These are phyloP conservation scores for Myrmaecium sp. DNA, from an alignment of 2,329 filamentous ascomycete species.

Conservation along the genomic window DNA sequence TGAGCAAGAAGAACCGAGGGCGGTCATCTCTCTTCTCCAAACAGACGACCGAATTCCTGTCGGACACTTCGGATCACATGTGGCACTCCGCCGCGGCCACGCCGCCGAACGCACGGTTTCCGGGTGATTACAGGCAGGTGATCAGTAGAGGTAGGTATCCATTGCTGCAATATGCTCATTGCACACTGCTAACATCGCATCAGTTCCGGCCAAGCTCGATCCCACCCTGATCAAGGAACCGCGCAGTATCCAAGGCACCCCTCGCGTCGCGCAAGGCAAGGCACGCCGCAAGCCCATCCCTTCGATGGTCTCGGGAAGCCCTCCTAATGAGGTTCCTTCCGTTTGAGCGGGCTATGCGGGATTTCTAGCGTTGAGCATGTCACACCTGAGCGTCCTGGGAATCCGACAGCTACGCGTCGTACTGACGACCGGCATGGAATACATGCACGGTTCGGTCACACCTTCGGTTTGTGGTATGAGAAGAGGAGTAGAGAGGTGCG, in stretches of 20 bases:
- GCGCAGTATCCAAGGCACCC: slow-evolving; percentile 75
- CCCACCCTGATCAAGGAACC: slow-evolving; percentile 81
- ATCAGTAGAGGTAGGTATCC: slow-evolving; percentile 33
- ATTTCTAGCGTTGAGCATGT: too few species aligned
- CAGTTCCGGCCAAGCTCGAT: slow-evolving; percentile 67
- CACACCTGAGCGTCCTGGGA: too few species aligned
- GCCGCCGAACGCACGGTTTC: slow-evolving; percentile 35
- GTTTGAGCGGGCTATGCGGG: too few species aligned
- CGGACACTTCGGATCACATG: slow-evolving; percentile 59
- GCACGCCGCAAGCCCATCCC: slow-evolving; percentile 33
- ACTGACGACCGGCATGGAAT: too few species aligned
- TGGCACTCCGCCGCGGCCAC: slow-evolving; percentile 52
- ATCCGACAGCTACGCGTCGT: too few species aligned
- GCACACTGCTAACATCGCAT: slow-evolving; percentile 16
- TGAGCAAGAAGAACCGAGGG: slow-evolving; percentile 58
- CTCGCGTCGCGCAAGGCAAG: slow-evolving; percentile 36
- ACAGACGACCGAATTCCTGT: slow-evolving; percentile 44
- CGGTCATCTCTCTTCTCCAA: slow-evolving; percentile 49
- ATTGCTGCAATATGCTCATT: slow-evolving; percentile 34
- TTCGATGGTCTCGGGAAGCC: too few species aligned
- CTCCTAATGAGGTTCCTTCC: too few species aligned
- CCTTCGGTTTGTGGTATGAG: too few species aligned
- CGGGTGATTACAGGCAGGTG: slow-evolving; percentile 36
- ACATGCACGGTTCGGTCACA: too few species aligned
- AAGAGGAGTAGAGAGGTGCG: too few species aligned